Evolutionary conservation across 192 early-diverging fungal genomes (phyloP).

Genomic region (Paraglomus occultum): DNA sequence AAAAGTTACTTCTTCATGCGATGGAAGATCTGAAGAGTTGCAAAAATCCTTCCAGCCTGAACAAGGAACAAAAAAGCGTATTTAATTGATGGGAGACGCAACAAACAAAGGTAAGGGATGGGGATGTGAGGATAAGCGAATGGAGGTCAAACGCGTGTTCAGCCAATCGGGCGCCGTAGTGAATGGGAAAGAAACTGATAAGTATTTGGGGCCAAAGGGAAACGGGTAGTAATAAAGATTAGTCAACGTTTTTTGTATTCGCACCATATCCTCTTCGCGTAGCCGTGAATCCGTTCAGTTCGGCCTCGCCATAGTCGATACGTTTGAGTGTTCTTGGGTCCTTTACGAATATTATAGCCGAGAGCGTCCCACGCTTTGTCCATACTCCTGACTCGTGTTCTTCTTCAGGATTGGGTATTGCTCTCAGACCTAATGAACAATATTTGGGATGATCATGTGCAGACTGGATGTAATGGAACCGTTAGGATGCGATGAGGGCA

Average conservation of each 20-base stretch:
- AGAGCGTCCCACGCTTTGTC: not conserved
- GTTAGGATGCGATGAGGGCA: not conserved
- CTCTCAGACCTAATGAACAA: not conserved
- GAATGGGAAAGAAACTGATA: too few relatives aligned
- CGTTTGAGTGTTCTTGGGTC: not conserved
- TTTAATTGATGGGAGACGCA: too few relatives aligned
- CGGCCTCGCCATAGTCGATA: not conserved
- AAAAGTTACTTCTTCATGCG: too few relatives aligned
- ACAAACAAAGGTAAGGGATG: too few relatives aligned
- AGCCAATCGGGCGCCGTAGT: too few relatives aligned
- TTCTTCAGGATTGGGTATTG: conserved; percentile 7
- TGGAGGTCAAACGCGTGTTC: too few relatives aligned
- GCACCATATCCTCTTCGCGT: not conserved
- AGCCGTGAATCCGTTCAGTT: conserved; percentile 6
- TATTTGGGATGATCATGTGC: conserved; percentile 10
- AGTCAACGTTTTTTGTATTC: too few relatives aligned
- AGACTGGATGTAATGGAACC: not conserved
- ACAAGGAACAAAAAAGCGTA: not conserved
- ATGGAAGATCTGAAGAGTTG: not conserved
- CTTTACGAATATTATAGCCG: not conserved
- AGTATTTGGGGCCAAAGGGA: too few relatives aligned
- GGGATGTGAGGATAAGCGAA: too few relatives aligned
- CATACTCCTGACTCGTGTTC: not conserved
- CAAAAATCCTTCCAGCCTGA: conserved; percentile 18
- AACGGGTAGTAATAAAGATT: too few relatives aligned